A percentile compares a stretch with the other conserved stretches of the same genome.
These are phyloP conservation scores for Botrytis hyacinthi DNA, from an alignment of 2,329 filamentous ascomycete species.

Conservation along the genomic window DNA sequence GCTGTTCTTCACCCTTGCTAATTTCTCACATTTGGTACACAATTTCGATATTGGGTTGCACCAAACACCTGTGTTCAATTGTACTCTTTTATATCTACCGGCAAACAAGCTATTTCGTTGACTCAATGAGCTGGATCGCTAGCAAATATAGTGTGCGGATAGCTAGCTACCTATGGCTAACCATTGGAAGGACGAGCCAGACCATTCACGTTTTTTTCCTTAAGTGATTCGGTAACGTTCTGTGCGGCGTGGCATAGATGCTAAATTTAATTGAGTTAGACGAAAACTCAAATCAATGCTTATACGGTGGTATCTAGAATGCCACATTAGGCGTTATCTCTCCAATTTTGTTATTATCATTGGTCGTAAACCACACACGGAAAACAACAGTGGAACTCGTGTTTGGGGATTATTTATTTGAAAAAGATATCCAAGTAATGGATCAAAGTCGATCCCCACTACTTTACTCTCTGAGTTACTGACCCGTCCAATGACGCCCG, in stretches of 20 bases:
- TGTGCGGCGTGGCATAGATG: background rate
- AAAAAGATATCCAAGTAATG: background rate
- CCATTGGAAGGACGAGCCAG: background rate
- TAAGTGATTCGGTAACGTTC: background rate
- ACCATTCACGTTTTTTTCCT: background rate
- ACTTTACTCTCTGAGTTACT: slow-evolving; percentile 5
- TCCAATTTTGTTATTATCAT: background rate
- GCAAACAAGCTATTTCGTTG: background rate
- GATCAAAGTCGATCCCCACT: slow-evolving; percentile 15
- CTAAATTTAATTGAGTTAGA: background rate
- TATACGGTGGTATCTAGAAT: slow-evolving; percentile 3
- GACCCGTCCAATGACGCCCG: slow-evolving; percentile 12
- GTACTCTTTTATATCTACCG: background rate
- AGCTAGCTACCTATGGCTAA: background rate
- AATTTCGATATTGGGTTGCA: background rate
- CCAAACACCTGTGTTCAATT: background rate
- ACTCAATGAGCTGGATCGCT: background rate
- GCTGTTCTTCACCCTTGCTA: background rate
- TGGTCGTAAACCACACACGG: background rate
- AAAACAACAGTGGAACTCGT: slow-evolving; percentile 10
- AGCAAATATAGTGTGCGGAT: background rate
- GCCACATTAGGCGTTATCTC: background rate
- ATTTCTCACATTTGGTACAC: background rate
- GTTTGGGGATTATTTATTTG: slow-evolving; percentile 1
- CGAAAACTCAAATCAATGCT: background rate